phyloP scores from a whole-genome alignment of 83 land plant species.

The Diphasiastrum complanatum region DNA sequence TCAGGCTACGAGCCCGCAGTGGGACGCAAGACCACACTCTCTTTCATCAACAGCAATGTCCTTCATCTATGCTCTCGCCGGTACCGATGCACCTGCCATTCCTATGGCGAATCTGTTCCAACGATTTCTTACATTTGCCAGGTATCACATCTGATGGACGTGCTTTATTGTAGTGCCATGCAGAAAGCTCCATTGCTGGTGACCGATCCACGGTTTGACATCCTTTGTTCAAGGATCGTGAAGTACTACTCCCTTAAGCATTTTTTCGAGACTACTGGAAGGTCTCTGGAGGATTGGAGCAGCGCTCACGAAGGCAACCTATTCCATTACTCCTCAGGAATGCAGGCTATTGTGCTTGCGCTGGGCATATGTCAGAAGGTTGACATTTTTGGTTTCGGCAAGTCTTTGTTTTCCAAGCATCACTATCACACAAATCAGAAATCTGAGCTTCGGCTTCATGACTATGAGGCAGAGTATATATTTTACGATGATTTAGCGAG shows the following conservation, averaged over 20 bases:
- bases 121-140: background rate
- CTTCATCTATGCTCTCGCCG: background rate
- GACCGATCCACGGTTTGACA: constrained; percentile 2
- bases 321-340: constrained; percentile 4
- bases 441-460: no score
- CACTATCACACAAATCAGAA: no score
- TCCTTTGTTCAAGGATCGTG: background rate
- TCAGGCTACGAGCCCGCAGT: background rate
- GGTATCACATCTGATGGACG: background rate
- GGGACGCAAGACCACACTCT: constrained; percentile 2
- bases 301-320: background rate
- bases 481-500: no score
- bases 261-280: background rate
- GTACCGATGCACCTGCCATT: background rate
- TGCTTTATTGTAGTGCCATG: background rate
- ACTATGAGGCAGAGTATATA: no score
- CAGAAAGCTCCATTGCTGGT: background rate
- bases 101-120: background rate
- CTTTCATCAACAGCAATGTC: constrained; percentile 1
- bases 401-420: no score
- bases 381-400: constrained; percentile 3
- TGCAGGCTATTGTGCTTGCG: constrained; percentile 3
- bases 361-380: constrained; percentile 5
- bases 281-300: background rate
- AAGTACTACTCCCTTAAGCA: constrained; percentile 4